Conservation (phyloP, 805 yeast species). For the Suhomyces sp. region DNA sequence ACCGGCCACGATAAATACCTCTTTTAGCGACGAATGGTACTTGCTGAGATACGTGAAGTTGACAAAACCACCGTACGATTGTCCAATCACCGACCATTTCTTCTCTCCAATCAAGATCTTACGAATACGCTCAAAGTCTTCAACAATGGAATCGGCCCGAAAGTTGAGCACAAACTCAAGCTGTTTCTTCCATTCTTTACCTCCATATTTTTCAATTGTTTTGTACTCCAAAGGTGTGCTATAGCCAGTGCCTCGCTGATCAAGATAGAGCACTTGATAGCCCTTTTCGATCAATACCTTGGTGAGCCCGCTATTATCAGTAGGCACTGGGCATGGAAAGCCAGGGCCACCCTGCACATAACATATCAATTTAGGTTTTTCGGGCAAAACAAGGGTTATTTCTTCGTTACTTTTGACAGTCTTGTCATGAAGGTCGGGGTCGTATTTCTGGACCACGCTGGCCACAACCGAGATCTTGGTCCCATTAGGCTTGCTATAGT, state of each 20-base stretch:
- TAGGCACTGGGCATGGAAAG: conserved; percentile 41
- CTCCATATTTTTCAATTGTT: conserved; percentile 18
- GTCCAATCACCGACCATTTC: conserved; percentile 55
- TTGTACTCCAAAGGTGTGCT: conserved; percentile 44
- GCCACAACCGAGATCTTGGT: conserved; percentile 22
- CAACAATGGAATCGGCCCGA: conserved; percentile 52
- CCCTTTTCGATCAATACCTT: conserved; percentile 40
- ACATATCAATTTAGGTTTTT: conserved; percentile 33
- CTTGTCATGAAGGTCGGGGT: conserved; percentile 14
- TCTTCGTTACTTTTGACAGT: background rate
- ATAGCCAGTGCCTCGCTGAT: conserved; percentile 63
- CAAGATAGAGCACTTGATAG: conserved; percentile 45
- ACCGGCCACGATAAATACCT: conserved; percentile 54
- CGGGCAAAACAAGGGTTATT: conserved; percentile 18
- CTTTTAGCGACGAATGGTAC: conserved; percentile 39
- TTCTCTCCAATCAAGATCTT: conserved; percentile 26
- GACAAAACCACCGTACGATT: conserved; percentile 56
- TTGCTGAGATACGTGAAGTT: conserved; percentile 47
- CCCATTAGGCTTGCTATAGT: conserved; percentile 3
- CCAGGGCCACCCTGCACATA: conserved; percentile 59
- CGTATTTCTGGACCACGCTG: conserved; percentile 31
- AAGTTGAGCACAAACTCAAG: conserved; percentile 42
- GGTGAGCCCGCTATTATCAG: conserved; percentile 32
- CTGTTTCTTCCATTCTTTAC: conserved; percentile 19
- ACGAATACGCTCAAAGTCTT: conserved; percentile 49